phyloP scores from a whole-genome alignment of 345 rosid genomes.

The Carallia pectinifolia region DNA sequence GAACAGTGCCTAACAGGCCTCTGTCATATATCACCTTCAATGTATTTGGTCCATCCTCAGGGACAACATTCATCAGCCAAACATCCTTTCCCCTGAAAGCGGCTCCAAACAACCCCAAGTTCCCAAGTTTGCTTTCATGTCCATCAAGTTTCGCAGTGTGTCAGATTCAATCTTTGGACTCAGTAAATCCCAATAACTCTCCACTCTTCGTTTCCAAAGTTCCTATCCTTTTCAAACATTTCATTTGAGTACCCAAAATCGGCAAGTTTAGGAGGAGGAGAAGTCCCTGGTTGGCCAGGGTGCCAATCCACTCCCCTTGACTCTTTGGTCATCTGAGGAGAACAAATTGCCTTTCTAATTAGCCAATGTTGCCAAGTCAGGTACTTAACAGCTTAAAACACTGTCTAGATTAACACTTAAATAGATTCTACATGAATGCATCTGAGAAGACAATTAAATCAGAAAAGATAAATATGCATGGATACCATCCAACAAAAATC shows the following conservation, averaged over 20 bases:
- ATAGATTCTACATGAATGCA: no score
- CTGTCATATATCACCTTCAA: constrained; percentile 76
- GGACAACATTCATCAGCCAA: constrained; percentile 88
- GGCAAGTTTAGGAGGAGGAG: constrained; percentile 83
- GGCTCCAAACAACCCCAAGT: constrained; percentile 87
- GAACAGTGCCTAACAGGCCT: constrained; percentile 71
- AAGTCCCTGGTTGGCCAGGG: constrained; percentile 94
- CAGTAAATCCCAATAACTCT: constrained; percentile 76
- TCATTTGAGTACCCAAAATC: constrained; percentile 82
- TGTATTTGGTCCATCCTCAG: constrained; percentile 72
- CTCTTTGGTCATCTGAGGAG: constrained; percentile 62
- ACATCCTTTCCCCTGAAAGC: constrained; percentile 68
- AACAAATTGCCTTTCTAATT: constrained; percentile 17
- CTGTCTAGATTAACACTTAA: no score
- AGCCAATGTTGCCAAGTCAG: neutral
- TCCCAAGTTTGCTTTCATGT: constrained; percentile 95
- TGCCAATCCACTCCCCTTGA: constrained; percentile 84
- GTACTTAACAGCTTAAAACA: neutral
- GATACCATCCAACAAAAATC: no score
- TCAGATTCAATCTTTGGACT: constrained; percentile 66
- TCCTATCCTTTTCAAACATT: constrained; percentile 89
- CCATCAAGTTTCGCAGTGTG: constrained; percentile 85
- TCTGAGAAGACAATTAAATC: no score
- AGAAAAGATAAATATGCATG: no score
- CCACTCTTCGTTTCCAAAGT: constrained; percentile 71